phyloP scores from a whole-genome alignment of 768 basidiomycete genomes.

The Russula earlei region DNA sequence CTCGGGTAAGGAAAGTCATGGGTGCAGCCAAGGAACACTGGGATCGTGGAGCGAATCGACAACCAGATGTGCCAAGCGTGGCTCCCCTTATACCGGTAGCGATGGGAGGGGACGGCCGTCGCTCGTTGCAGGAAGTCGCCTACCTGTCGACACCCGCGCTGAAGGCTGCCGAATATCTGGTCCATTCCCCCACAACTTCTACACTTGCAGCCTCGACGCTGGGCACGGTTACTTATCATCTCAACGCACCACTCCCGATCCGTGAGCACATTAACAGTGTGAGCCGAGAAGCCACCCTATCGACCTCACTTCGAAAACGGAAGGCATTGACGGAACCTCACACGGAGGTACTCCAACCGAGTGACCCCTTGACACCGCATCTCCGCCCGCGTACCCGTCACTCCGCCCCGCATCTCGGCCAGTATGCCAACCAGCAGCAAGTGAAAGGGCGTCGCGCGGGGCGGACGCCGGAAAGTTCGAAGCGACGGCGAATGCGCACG shows the following conservation, averaged over 20 bases:
- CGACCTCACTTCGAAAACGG: neutral
- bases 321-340: neutral
- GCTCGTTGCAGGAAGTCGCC: conserved; percentile 2
- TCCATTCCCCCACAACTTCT: neutral
- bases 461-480: conserved; percentile 5
- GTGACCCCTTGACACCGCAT: neutral
- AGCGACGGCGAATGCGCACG: conserved; percentile 14
- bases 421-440: neutral
- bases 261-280: neutral
- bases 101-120: neutral
- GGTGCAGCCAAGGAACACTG: no score
- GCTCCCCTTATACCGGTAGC: neutral
- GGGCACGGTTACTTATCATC: neutral
- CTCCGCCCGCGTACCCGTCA: conserved; percentile 4
- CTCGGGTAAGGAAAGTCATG: neutral
- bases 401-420: conserved; percentile 13
- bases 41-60: neutral
- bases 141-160: neutral
- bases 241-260: neutral
- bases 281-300: neutral
- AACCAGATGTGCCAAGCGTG: neutral
- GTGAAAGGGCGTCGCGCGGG: neutral
- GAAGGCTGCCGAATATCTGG: neutral
- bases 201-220: neutral
- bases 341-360: neutral